Base-by-base conservation (phyloP, 192 early-diverging fungal genomes). In the Podila epigama region DNA sequence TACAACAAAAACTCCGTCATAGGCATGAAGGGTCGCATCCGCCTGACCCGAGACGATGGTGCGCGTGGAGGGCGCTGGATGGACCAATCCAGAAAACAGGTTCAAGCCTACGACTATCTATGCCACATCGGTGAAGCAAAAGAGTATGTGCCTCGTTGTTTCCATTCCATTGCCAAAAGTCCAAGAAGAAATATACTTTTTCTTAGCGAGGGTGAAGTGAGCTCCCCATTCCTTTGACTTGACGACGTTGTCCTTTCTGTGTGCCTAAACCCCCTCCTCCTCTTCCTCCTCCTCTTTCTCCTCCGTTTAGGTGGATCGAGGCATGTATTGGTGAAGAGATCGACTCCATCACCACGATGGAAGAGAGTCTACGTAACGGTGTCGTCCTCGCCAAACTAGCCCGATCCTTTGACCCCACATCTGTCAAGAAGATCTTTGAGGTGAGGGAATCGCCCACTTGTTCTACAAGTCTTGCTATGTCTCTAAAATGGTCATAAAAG, bases 41-140 rank as follows among this genome's bases (percentile, higher is more conserved):
- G 82, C 42, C 66, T 85, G 51, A 79, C 82, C 48, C 80, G 83
- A 51, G 80, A 69, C 32, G 69, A 75, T 51, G 55, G 65, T 34
- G 63, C 63, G 39, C 41, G 42, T 16, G 82, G 68, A 10, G 77
- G 79, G 40, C 80, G 83, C 33, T 97, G 94, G 96, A 93, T 95
- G 86, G 97, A 99, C 75, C 68, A 90, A 32, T 92, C 95, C 80
- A 83, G 98, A 54, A 88, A 87, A 48, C 90, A 95, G 51, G 69
- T 98, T 39, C 93, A 94, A 34, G 97, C 97, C n/a, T 98, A 98
- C 81, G 98, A 99, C 83, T 99, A 99, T 66, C 87, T 98, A 6
- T 98, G 98, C 66, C 98, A 98, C 67, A 93, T 99, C 58, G 92
- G 95, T 53, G 98, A 99, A 83, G 98, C 98, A 13, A 98, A 97